Conservation (phyloP, 2,329 filamentous ascomycete species). For the Passalora sequoiae region DNA sequence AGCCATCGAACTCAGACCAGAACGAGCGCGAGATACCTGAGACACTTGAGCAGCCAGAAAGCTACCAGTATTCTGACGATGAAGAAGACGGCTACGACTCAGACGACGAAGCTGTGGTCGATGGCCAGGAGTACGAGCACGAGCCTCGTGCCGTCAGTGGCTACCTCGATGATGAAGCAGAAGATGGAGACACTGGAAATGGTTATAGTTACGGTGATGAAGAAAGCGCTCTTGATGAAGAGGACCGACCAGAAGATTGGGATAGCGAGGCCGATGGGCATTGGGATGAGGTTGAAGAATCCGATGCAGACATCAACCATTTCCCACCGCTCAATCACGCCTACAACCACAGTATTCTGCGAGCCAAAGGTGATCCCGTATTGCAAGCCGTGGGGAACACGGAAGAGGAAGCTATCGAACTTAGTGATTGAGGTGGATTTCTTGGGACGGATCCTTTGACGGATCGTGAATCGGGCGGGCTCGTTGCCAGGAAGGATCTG, state of each 20-base stretch:
- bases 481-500: no score
- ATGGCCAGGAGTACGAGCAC: conserved; percentile 6
- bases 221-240: conserved; percentile 9
- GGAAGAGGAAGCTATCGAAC: conserved; percentile 25
- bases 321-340: conserved; percentile 2
- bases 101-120: conserved; percentile 10
- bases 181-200: conserved; percentile 11
- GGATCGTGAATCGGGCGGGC: no score
- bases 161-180: conserved; percentile 6
- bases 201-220: conserved; percentile 12
- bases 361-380: conserved; percentile 12
- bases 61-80: conserved; percentile 15
- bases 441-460: no score
- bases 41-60: conserved; percentile 8
- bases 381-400: conserved; percentile 19
- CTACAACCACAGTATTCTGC: conserved; percentile 4
- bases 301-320: conserved; percentile 5
- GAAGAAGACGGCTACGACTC: conserved; percentile 7
- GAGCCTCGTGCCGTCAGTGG: conserved; percentile 4
- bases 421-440: conserved; percentile 29
- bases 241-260: conserved; percentile 7
- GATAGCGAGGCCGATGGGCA: conserved; percentile 4
- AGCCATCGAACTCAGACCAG: conserved; percentile 8
- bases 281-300: conserved; percentile 11
- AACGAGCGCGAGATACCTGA: conserved; percentile 12